A percentile compares a stretch with the other conserved stretches of the same genome.
phyloP scores from a whole-genome alignment of 345 rosid genomes.

The Viola odorata region DNA sequence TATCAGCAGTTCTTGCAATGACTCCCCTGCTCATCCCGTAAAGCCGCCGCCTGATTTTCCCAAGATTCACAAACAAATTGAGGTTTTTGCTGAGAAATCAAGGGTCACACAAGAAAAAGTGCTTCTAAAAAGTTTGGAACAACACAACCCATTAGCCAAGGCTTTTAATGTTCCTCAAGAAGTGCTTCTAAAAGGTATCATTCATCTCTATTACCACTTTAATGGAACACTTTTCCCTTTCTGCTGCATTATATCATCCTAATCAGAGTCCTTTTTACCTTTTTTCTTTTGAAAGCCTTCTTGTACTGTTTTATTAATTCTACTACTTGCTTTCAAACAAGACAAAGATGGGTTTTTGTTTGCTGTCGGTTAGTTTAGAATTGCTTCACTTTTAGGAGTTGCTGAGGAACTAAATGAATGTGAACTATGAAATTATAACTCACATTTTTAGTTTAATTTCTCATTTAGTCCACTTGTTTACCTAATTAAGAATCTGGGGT shows the following conservation, averaged over 20 bases:
- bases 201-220: slow-evolving; percentile 12
- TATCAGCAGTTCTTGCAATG: slow-evolving; percentile 47
- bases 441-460: no score
- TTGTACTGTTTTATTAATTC: slow-evolving; percentile 9
- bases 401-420: no score
- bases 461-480: no score
- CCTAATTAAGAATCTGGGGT: no score
- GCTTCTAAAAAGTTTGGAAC: slow-evolving; percentile 30
- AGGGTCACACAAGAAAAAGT: slow-evolving; percentile 50
- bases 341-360: slow-evolving; percentile 2
- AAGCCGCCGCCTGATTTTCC: slow-evolving; percentile 30
- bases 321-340: not conserved
- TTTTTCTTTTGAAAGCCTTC: slow-evolving; percentile 18
- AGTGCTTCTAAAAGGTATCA: slow-evolving; percentile 58
- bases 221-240: slow-evolving; percentile 6
- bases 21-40: slow-evolving; percentile 60
- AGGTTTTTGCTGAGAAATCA: slow-evolving; percentile 58
- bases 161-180: slow-evolving; percentile 39
- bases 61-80: slow-evolving; percentile 34
- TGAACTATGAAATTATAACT: no score
- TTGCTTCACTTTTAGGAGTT: no score
- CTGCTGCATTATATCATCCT: slow-evolving; percentile 8
- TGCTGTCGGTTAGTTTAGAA: no score
- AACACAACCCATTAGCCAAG: slow-evolving; percentile 16
- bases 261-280: slow-evolving; percentile 11